Conservation (phyloP, 2,329 filamentous ascomycete species). For the Keithomyces neogunnii region DNA sequence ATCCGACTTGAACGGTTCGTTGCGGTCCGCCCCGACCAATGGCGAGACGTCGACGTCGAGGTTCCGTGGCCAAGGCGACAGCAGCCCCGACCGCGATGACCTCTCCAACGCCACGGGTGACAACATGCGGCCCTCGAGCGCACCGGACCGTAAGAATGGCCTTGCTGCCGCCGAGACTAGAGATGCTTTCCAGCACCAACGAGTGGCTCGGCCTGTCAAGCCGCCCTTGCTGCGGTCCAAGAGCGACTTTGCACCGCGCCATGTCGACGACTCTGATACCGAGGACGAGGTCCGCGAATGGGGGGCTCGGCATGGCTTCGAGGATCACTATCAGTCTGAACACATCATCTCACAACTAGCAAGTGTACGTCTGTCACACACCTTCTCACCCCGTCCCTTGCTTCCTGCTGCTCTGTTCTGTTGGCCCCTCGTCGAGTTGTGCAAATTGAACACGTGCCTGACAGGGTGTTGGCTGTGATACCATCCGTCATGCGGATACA, state of each 20-base stretch:
- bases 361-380: slow-evolving; percentile 46
- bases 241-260: slow-evolving; percentile 43
- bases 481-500: not conserved
- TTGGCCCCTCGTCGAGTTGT: slow-evolving; percentile 1
- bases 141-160: slow-evolving; percentile 34
- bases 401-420: not conserved
- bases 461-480: slow-evolving; percentile 5
- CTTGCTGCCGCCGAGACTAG: slow-evolving; percentile 14
- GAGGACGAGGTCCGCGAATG: slow-evolving; percentile 40
- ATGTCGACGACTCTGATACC: slow-evolving; percentile 31
- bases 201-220: slow-evolving; percentile 32
- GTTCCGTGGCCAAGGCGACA: slow-evolving; percentile 19
- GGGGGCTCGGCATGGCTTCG: slow-evolving; percentile 76
- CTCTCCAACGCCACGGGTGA: slow-evolving; percentile 17
- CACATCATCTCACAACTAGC: slow-evolving; percentile 81
- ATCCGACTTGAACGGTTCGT: slow-evolving; percentile 23
- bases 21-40: slow-evolving; percentile 19
- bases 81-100: slow-evolving; percentile 19
- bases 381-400: not conserved
- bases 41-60: slow-evolving; percentile 21
- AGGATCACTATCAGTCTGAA: slow-evolving; percentile 83
- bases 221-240: slow-evolving; percentile 47
- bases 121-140: slow-evolving; percentile 36
- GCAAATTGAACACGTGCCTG: slow-evolving; percentile 6
- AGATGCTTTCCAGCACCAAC: slow-evolving; percentile 27